phyloP scores from a whole-genome alignment of 139 green algal species.

The Closterium sp. region DNA sequence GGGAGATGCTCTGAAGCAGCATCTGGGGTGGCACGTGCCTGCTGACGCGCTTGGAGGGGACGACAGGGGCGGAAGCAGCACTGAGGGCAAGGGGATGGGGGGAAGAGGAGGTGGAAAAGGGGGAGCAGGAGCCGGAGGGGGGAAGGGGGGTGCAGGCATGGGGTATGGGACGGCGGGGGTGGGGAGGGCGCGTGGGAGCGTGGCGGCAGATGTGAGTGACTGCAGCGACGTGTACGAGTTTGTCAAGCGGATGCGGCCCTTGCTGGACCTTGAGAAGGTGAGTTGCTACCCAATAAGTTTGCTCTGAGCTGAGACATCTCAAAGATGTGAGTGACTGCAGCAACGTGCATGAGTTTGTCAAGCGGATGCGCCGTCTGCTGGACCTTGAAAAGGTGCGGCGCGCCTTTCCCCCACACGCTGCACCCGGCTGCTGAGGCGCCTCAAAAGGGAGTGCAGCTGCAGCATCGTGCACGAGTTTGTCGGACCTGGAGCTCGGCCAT shows the following conservation, averaged over 20 bases:
- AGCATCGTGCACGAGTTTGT: too few species aligned
- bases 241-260: neutral
- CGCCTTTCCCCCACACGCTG: too few species aligned
- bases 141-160: constrained; percentile 3
- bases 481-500: too few species aligned
- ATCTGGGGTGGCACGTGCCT: neutral
- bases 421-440: too few species aligned
- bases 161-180: neutral
- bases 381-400: neutral
- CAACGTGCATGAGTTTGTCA: too few species aligned
- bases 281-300: too few species aligned
- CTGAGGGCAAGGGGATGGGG: neutral
- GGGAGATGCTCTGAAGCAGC: neutral
- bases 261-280: constrained; percentile 33
- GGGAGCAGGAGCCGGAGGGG: neutral
- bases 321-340: too few species aligned
- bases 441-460: too few species aligned
- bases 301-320: too few species aligned
- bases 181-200: neutral
- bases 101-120: neutral
- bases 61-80: neutral
- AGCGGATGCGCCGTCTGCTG: neutral
- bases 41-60: neutral
- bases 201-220: neutral
- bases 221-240: constrained; percentile 25